A percentile compares a stretch with the other conserved stretches of the same genome.
Evolutionary conservation across 2,329 filamentous ascomycete genomes (phyloP).

Genomic region (Colletotrichum orbiculare): DNA sequence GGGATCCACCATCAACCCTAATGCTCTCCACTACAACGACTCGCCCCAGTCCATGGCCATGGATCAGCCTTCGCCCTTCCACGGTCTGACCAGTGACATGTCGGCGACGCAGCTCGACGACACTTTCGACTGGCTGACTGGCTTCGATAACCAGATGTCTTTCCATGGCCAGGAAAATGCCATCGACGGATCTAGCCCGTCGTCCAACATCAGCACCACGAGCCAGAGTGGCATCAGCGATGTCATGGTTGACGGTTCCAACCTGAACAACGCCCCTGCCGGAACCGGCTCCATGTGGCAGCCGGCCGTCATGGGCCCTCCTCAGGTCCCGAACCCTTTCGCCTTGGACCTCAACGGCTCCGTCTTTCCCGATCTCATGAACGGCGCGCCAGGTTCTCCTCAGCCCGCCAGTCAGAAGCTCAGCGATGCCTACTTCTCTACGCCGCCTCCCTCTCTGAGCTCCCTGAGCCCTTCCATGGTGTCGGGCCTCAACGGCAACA

Average conservation of each 20-base stretch:
- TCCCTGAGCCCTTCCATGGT: conserved; percentile 79
- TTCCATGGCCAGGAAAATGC: conserved; percentile 81
- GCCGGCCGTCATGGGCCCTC: conserved; percentile 74
- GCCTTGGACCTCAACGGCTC: conserved; percentile 79
- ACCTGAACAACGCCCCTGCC: conserved; percentile 64
- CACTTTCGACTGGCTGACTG: conserved; percentile 83
- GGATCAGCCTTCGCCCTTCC: conserved; percentile 71
- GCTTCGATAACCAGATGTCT: conserved; percentile 81
- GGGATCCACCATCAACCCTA: conserved; percentile 76
- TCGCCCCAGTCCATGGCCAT: conserved; percentile 75
- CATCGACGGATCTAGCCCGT: conserved; percentile 93
- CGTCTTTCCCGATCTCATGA: conserved; percentile 82
- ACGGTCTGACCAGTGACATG: conserved; percentile 66
- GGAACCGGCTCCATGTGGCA: conserved; percentile 74
- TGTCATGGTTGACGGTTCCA: conserved; percentile 86
- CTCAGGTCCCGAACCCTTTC: conserved; percentile 76
- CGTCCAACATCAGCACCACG: conserved; percentile 93
- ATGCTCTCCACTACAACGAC: conserved; percentile 84
- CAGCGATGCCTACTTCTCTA: conserved; percentile 82
- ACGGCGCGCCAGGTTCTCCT: conserved; percentile 79
- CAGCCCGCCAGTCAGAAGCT: conserved; percentile 78
- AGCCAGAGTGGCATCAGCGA: conserved; percentile 94
- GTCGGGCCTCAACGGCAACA: conserved; percentile 65
- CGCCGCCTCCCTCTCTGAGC: conserved; percentile 78
- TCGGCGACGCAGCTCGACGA: conserved; percentile 74